Percentiles rank a stretch among this genome's conserved stretches.
Evolutionary conservation across 768 basidiomycete species (phyloP).

Genomic region (Hericium coralloides): DNA sequence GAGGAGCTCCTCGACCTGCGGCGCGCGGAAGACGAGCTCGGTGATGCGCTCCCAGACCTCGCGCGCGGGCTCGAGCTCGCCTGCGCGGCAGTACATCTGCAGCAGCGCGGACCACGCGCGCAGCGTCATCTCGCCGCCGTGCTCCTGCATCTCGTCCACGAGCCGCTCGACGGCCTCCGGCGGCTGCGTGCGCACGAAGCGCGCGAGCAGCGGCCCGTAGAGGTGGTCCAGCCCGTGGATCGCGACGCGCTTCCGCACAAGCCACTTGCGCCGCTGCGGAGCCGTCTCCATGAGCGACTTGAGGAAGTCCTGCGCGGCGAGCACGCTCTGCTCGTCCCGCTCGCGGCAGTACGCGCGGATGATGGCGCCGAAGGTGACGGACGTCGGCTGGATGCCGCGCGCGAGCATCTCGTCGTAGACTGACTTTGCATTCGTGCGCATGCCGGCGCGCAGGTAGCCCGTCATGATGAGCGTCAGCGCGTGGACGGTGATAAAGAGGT

Average conservation of each 20-base stretch:
- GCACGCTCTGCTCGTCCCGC: slow-evolving; percentile 38
- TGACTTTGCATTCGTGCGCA: slow-evolving; percentile 45
- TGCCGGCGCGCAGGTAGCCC: slow-evolving; percentile 52
- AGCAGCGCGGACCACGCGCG: slow-evolving; percentile 56
- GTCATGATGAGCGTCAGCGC: slow-evolving; percentile 69
- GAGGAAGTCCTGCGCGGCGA: slow-evolving; percentile 61
- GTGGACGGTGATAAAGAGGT: slow-evolving; percentile 42
- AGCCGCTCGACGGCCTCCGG: slow-evolving; percentile 49
- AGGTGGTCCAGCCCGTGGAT: slow-evolving; percentile 41
- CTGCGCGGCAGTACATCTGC: slow-evolving; percentile 57
- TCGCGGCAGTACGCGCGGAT: slow-evolving; percentile 51
- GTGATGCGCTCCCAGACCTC: slow-evolving; percentile 64
- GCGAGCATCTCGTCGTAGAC: slow-evolving; percentile 65
- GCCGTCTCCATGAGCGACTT: slow-evolving; percentile 35
- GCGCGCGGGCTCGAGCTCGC: slow-evolving; percentile 44
- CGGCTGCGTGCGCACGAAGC: slow-evolving; percentile 34
- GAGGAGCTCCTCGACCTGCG: slow-evolving; percentile 27
- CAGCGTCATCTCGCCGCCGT: slow-evolving; percentile 51
- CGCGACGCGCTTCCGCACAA: slow-evolving; percentile 28
- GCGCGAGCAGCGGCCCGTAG: slow-evolving; percentile 52
- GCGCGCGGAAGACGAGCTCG: slow-evolving; percentile 40
- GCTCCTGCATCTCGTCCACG: slow-evolving; percentile 41
- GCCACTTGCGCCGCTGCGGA: slow-evolving; percentile 29
- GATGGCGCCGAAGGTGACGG: slow-evolving; percentile 62
- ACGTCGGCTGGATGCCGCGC: slow-evolving; percentile 56